Evolutionary conservation across 2,329 filamentous ascomycete species (phyloP).

Genomic region (Ophiostoma australiae): DNA sequence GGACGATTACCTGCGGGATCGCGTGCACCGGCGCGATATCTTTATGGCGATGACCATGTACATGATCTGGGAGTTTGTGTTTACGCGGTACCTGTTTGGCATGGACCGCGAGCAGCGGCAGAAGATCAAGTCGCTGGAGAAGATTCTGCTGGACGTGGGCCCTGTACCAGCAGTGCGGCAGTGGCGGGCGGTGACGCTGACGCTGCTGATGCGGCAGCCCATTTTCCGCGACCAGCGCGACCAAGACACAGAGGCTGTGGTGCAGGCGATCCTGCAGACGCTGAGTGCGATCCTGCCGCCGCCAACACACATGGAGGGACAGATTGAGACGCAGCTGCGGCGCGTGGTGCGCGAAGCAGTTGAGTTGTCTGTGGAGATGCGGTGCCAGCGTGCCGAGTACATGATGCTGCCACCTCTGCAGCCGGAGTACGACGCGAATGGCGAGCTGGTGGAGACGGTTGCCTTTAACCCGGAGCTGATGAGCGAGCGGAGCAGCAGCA

Average conservation of each 20-base stretch:
- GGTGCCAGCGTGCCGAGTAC: conserved; percentile 92
- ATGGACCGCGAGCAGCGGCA: conserved; percentile 98
- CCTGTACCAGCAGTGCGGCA: conserved; percentile 85
- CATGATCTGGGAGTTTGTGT: conserved; percentile 99
- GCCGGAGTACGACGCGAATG: conserved; percentile 90
- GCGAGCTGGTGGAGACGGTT: conserved; percentile 81
- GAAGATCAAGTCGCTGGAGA: conserved; percentile 94
- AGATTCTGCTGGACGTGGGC: conserved; percentile 82
- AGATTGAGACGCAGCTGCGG: conserved; percentile 77
- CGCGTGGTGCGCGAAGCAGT: conserved; percentile 87
- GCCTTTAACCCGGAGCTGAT: conserved; percentile 90
- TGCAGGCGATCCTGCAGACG: conserved; percentile 81
- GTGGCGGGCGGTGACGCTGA: conserved; percentile 94
- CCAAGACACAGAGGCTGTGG: conserved; percentile 91
- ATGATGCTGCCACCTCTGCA: conserved; percentile 96
- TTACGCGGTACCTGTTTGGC: conserved; percentile 94
- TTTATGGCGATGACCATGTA: conserved; percentile 99
- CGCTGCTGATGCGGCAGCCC: conserved; percentile 73
- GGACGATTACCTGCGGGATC: conserved; percentile 79
- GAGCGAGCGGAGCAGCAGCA: conserved; percentile 78
- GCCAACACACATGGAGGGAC: conserved; percentile 70
- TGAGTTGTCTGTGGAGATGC: conserved; percentile 91
- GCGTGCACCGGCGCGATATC: conserved; percentile 81
- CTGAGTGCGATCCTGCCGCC: conserved; percentile 81
- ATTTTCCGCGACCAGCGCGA: conserved; percentile 78